Evolutionary conservation across 805 yeast species (phyloP).

Genomic region (Pichia deserticola): DNA sequence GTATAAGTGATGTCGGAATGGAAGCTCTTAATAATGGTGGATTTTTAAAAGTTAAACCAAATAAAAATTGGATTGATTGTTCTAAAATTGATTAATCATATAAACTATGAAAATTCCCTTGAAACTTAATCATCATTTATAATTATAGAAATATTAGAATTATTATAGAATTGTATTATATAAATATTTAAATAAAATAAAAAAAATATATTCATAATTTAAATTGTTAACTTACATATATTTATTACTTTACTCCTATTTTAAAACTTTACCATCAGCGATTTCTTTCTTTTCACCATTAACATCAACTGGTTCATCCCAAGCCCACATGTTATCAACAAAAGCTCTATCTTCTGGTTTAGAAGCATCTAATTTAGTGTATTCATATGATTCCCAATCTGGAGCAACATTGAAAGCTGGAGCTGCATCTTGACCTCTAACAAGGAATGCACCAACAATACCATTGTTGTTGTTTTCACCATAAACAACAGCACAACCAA

Average conservation of each 20-base stretch:
- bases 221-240: no score
- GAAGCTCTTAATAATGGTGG: slow-evolving; percentile 41
- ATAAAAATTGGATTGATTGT: slow-evolving; percentile 13
- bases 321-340: slow-evolving; percentile 89
- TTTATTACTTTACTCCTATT: slow-evolving; percentile 38
- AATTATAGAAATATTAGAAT: background rate
- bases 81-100: background rate
- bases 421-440: slow-evolving; percentile 85
- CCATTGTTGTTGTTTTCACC: slow-evolving; percentile 99
- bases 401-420: slow-evolving; percentile 99
- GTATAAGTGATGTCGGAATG: slow-evolving; percentile 49
- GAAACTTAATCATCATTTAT: background rate
- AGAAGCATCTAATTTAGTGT: slow-evolving; percentile 75
- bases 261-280: slow-evolving; percentile 96
- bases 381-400: slow-evolving; percentile 93
- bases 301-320: slow-evolving; percentile 89
- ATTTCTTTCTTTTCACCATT: slow-evolving; percentile 80
- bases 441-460: slow-evolving; percentile 88
- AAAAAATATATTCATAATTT: background rate
- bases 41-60: slow-evolving; percentile 13
- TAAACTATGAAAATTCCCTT: background rate
- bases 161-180: background rate
- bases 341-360: slow-evolving; percentile 71
- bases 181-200: background rate
- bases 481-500: slow-evolving; percentile 89